Conservation (phyloP, 2,329 filamentous ascomycete genomes). For the Daldinia sp. region DNA sequence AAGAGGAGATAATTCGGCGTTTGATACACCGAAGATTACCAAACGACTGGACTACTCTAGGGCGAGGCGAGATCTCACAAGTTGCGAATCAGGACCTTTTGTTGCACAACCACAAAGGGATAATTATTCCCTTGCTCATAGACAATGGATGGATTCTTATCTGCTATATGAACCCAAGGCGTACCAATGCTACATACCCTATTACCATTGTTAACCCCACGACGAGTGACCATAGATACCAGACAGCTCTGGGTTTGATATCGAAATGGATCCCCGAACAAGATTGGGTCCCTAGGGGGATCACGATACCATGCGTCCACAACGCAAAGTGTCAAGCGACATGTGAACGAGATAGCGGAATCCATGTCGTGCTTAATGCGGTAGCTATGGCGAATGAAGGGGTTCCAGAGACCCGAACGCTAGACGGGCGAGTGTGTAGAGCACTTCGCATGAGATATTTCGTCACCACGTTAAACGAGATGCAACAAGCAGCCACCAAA, state of each 20-base stretch:
- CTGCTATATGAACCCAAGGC: slow-evolving; percentile 2
- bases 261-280: not conserved
- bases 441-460: slow-evolving; percentile 28
- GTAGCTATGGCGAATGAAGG: slow-evolving; percentile 19
- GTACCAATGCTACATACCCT: not conserved
- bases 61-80: not conserved
- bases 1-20: not conserved
- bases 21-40: slow-evolving; percentile 2
- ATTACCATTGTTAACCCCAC: slow-evolving; percentile 11
- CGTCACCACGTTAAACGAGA: slow-evolving; percentile 14
- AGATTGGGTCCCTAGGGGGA: not conserved
- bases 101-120: slow-evolving; percentile 4
- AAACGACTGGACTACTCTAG: slow-evolving; percentile 3
- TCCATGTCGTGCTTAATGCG: slow-evolving; percentile 29
- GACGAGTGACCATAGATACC: not conserved
- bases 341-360: slow-evolving; percentile 9
- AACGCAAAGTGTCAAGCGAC: not conserved
- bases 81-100: not conserved
- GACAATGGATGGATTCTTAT: slow-evolving; percentile 5
- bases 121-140: slow-evolving; percentile 10
- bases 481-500: slow-evolving; percentile 18
- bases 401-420: slow-evolving; percentile 12
- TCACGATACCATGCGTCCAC: not conserved
- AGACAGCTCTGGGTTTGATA: not conserved
- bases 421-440: slow-evolving; percentile 14